phyloP scores from a whole-genome alignment of 441 rosid genomes.

The Adansonia madagascariensis region DNA sequence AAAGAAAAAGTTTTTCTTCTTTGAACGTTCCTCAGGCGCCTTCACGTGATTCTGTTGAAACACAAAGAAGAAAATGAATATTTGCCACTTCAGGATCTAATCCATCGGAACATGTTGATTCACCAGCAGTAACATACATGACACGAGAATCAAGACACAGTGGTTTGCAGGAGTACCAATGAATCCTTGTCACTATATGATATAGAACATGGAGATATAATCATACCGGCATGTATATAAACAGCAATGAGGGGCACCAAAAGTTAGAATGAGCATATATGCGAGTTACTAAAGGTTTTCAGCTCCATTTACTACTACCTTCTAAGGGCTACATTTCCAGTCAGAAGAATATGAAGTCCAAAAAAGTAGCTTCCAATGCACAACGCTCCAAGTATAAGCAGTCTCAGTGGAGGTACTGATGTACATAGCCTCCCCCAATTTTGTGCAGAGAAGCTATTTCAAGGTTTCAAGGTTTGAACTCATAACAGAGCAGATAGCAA shows the following conservation, averaged over 20 bases:
- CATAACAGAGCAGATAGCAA: neutral
- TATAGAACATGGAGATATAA: neutral
- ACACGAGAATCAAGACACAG: neutral
- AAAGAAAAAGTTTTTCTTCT: conserved; percentile 66
- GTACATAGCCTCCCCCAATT: neutral
- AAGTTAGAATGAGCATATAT: no score
- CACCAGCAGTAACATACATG: conserved; percentile 10
- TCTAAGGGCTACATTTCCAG: neutral
- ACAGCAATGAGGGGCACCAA: neutral
- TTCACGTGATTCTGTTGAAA: conserved; percentile 68
- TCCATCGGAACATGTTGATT: conserved; percentile 18
- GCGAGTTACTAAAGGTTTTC: no score
- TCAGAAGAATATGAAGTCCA: neutral
- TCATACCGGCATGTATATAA: neutral
- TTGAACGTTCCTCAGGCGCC: conserved; percentile 61
- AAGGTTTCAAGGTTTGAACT: neutral
- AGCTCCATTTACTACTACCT: neutral
- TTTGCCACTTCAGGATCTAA: conserved; percentile 3
- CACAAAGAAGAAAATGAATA: conserved; percentile 17
- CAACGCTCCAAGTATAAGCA: no score
- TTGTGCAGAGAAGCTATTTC: neutral
- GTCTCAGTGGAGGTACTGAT: no score
- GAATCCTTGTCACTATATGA: neutral
- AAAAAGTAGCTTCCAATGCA: no score
- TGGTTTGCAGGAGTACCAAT: neutral